Evolutionary conservation across 441 rosid genomes (phyloP).

Genomic region (Populus hybrid): DNA sequence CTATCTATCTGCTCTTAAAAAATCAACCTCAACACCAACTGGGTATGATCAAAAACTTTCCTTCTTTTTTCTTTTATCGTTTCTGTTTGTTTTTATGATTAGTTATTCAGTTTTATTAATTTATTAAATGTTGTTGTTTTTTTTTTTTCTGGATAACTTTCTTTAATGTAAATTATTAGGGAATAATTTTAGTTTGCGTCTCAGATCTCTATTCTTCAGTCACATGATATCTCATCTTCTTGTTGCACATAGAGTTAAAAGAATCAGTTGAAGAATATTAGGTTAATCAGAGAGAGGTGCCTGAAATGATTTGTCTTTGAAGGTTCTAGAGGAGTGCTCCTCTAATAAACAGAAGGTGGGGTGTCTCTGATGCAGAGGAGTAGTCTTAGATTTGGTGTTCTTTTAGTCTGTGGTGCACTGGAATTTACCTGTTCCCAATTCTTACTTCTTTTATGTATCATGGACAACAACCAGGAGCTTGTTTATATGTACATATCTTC

Average conservation of each 20-base stretch:
- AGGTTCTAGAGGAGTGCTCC: neutral
- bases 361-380: slow-evolving; percentile 12
- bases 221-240: slow-evolving; percentile 22
- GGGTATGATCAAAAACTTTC: neutral
- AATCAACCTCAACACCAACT: slow-evolving; percentile 1
- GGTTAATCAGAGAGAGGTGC: neutral
- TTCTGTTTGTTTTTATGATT: neutral
- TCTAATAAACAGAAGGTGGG: slow-evolving; percentile 1
- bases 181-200: slow-evolving; percentile 20
- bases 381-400: neutral
- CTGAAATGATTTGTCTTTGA: neutral
- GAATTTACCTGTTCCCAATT: neutral
- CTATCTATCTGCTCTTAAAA: neutral
- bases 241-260: neutral
- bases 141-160: slow-evolving; percentile 19
- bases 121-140: neutral
- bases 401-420: neutral
- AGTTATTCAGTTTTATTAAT: neutral
- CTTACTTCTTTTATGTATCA: neutral
- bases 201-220: slow-evolving; percentile 18
- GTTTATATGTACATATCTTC: slow-evolving; percentile 11
- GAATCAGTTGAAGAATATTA: slow-evolving; percentile 7
- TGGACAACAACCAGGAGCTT: neutral
- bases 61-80: neutral
- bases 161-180: slow-evolving; percentile 28